phyloP scores from a whole-genome alignment of 805 yeast species.

The Zygosaccharomyces bisporus region DNA sequence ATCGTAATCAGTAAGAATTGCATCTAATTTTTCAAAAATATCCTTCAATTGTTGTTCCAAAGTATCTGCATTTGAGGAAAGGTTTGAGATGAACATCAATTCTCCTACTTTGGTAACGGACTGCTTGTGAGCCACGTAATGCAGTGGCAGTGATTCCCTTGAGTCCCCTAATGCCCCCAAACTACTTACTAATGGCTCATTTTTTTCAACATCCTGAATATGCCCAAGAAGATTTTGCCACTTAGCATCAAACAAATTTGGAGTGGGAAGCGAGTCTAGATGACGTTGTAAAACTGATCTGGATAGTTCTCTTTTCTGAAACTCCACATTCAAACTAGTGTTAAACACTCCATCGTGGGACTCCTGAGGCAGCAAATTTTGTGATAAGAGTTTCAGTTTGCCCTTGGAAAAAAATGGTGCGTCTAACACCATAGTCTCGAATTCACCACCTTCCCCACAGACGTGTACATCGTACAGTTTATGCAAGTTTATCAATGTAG shows the following conservation, averaged over 20 bases:
- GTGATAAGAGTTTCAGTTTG: conserved; percentile 42
- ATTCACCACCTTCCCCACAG: conserved; percentile 99
- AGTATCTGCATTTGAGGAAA: conserved; percentile 33
- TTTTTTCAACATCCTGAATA: not conserved
- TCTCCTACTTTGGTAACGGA: conserved; percentile 27
- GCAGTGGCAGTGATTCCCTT: not conserved
- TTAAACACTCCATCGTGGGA: conserved; percentile 66
- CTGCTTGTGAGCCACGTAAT: not conserved
- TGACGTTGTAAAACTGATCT: conserved; percentile 19
- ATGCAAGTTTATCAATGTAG: conserved; percentile 56
- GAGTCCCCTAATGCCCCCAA: too few species aligned
- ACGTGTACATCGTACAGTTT: conserved; percentile 75
- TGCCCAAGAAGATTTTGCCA: conserved; percentile 23
- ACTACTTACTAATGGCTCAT: conserved; percentile 19
- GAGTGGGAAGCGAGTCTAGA: conserved; percentile 39
- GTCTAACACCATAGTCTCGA: conserved; percentile 88
- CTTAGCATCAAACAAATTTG: conserved; percentile 19
- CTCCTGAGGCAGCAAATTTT: conserved; percentile 41
- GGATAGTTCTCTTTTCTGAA: conserved; percentile 39
- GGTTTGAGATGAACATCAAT: conserved; percentile 44
- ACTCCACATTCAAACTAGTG: conserved; percentile 51
- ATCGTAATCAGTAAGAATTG: conserved; percentile 32
- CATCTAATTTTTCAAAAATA: conserved; percentile 45
- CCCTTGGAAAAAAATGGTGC: conserved; percentile 74
- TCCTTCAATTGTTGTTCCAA: conserved; percentile 46